Base-by-base conservation (phyloP, 2,329 filamentous ascomycete species). In the Pseudogymnoascus sp. region DNA sequence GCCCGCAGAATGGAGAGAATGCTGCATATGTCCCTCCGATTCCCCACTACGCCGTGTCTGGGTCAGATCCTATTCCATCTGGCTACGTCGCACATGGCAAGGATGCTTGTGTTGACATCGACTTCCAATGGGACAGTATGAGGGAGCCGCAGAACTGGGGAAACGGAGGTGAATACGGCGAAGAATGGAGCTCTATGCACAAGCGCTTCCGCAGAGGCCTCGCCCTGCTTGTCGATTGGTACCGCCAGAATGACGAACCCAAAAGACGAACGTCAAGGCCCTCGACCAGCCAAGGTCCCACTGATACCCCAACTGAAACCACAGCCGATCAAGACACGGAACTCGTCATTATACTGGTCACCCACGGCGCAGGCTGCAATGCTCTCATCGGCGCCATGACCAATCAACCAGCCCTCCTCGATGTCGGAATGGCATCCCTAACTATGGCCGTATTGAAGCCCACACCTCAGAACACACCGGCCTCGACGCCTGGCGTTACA, bases 161-260 rank as follows among this genome's bases (percentile, higher is more conserved):
- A 5, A 87, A 91, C 70, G 93, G 93, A 8, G 95, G 93, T 40
- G 83, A 88, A 46, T 90, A 91, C 69, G 92, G 91, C 0, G 95
- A 99, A 75, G 95, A 97, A 75, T 99, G 95, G 95, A 89, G 91
- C 31, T 82, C 86, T 3, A 97, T 99, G 95, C 95, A 99, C 75
- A 88, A 88, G 72, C 85, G 95, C 21, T 96, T 97, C 71, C 84
- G 92, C 38, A 84, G 81, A 65, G 93, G 93, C 0, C 75, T 97
- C 40, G 87, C 90, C 67, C 85, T 85, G 49, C 83, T 97, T 78
- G 79, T 97, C 11, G 83, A 88, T 64, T 97, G 92, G 90, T 99
- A 99, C 72, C 77, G 78, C 62, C 76, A 81, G 73, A 70, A 85
- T 74, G 80, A 83, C 31, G 75, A 78, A 25, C 80, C 82, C 2